Base-by-base conservation (phyloP, 2,329 filamentous ascomycete species). In the Scedosporium dehoogii region DNA sequence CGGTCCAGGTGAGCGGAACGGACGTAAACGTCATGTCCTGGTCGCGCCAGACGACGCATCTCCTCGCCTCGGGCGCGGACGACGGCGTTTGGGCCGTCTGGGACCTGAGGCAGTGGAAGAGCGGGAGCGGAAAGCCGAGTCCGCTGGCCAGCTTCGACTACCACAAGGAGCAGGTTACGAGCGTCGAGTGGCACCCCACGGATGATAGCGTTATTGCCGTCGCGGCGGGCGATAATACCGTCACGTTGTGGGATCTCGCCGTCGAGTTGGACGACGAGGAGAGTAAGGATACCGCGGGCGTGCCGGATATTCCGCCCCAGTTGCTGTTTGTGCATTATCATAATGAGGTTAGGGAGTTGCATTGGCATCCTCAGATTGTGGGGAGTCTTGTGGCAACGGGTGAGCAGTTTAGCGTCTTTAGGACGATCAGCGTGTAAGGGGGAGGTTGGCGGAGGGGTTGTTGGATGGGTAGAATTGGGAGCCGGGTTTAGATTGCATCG, bases 1-100 rank as follows among this genome's bases (percentile, higher is more conserved):
- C 88, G 62, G 89, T 97, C 63, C 85, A 91, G 71, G 88, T 94
- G 67, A 94, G 89, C 72, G 80, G 85, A 62, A 86, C 87, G 59
- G 94, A 99, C 71, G 91, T 97, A 71, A 99, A 99, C 72, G 94
- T 99, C 65, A 89, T 97, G 77, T 94, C 90, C 64, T 99, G 94
- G 94, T 96, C 92, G 44, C 85, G 84, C 55, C 87, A 92, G 75
- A 96, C 92, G 0, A 85, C 87, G 23, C 92, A 97, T 74, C 84
- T 99, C 42, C 85, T 99, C 42, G 93, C 93, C 1, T 92, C 92
- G 0, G 94, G 94, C 55, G 92, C 90, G 65, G 94, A 99, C 71
- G 91, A 97, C 71, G 94, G 94, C 44, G 86, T 88, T 61, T 97
- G 93, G 91, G 92, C 84, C 1, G 92, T 97, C 25, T 99, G 94